These are phyloP conservation scores for Hypoxylon sp. DNA, from an alignment of 2,329 filamentous ascomycete species.

Conservation along the genomic window DNA sequence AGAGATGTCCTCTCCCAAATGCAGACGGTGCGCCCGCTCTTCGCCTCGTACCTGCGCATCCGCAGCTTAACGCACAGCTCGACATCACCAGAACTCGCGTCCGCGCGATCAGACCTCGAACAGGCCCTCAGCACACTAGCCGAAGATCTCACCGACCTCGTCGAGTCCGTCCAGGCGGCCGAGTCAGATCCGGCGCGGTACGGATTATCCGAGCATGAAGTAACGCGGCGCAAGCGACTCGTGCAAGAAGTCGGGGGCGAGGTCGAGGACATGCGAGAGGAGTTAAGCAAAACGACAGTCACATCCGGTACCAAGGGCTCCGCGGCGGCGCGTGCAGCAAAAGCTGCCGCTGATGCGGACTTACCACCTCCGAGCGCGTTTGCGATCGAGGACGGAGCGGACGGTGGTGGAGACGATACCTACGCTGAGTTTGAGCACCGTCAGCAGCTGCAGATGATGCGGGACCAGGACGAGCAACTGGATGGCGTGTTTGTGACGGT, in stretches of 20 bases:
- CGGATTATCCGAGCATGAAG: constrained; percentile 86
- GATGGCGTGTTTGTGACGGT: constrained; percentile 95
- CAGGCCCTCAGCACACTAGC: constrained; percentile 75
- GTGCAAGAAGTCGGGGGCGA: constrained; percentile 92
- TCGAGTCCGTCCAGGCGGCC: constrained; percentile 87
- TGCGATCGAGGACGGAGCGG: constrained; percentile 69
- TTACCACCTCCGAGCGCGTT: constrained; percentile 69
- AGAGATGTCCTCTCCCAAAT: constrained; percentile 93
- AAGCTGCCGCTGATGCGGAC: constrained; percentile 57
- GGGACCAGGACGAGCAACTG: constrained; percentile 92
- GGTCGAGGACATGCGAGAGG: constrained; percentile 88
- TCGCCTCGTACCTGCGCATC: constrained; percentile 96
- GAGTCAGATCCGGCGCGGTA: constrained; percentile 90
- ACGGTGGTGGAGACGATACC: constrained; percentile 65
- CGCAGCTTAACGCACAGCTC: constrained; percentile 77
- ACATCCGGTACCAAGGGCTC: constrained; percentile 34
- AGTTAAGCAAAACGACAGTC: constrained; percentile 73
- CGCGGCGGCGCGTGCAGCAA: constrained; percentile 52
- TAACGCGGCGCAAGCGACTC: constrained; percentile 82
- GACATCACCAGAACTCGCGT: constrained; percentile 86
- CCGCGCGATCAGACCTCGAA: constrained; percentile 79
- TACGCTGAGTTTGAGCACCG: constrained; percentile 91
- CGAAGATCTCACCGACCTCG: constrained; percentile 90
- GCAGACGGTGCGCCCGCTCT: constrained; percentile 84
- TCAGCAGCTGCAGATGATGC: constrained; percentile 91